Evolutionary conservation across 139 green algal species (phyloP).

Genomic region (Nannochloris sp.): DNA sequence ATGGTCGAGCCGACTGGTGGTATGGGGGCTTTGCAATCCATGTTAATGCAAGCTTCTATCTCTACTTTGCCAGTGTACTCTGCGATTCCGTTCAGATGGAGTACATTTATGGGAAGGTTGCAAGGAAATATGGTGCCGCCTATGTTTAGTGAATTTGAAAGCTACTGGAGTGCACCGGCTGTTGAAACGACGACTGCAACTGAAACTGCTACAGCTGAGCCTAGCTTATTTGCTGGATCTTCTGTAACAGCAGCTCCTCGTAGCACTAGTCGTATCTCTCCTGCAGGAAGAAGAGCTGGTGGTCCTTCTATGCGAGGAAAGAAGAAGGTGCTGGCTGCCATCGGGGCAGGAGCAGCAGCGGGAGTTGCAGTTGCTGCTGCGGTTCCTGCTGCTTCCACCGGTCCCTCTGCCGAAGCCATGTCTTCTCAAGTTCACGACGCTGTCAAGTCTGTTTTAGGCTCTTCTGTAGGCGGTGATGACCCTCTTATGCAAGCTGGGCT

Average conservation of each 20-base stretch:
- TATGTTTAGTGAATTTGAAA: constrained; percentile 14
- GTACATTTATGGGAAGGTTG: constrained; percentile 41
- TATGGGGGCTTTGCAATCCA: neutral
- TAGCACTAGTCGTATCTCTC: neutral
- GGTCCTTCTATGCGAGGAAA: neutral
- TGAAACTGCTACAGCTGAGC: neutral
- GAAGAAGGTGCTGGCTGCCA: neutral
- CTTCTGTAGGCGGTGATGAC: constrained; percentile 14
- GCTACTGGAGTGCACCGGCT: neutral
- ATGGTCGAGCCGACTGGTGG: constrained; percentile 23
- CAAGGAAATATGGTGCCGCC: neutral
- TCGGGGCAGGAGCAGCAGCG: too few relatives aligned
- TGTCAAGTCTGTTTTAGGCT: neutral
- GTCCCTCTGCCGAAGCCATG: too few relatives aligned
- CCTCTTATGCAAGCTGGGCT: constrained; percentile 58
- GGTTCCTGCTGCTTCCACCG: neutral
- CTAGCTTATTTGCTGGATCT: too few relatives aligned
- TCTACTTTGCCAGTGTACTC: constrained; percentile 14
- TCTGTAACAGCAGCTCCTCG: too few relatives aligned
- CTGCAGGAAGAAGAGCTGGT: neutral
- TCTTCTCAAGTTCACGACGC: constrained; percentile 1
- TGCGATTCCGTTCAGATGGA: constrained; percentile 53
- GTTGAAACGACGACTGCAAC: too few relatives aligned
- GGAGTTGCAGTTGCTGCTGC: too few relatives aligned
- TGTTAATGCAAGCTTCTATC: neutral